Evolutionary conservation across 116 monocot genomes (phyloP).

Genomic region (Iris pallida): DNA sequence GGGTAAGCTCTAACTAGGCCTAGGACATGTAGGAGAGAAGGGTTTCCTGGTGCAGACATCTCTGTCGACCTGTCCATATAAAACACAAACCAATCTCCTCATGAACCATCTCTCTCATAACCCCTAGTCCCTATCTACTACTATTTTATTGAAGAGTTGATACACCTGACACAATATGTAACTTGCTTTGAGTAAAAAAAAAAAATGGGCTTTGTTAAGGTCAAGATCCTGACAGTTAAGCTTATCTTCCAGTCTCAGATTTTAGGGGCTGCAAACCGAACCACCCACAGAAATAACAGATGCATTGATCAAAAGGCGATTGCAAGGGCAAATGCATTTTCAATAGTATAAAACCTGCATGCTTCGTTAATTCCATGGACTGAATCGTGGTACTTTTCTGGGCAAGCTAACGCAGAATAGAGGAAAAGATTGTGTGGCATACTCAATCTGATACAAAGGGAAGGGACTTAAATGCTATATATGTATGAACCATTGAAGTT

Average conservation of each 20-base stretch:
- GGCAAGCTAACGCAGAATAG: conserved; percentile 90
- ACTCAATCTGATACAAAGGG: too few species aligned
- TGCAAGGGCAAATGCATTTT: conserved; percentile 85
- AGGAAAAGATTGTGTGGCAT: conserved; percentile 98
- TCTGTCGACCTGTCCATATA: too few species aligned
- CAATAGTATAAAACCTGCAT: conserved; percentile 74
- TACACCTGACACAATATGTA: too few species aligned
- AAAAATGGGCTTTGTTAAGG: conserved; percentile 94
- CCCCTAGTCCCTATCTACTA: too few species aligned
- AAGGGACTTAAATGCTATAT: too few species aligned
- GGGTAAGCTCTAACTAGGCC: too few species aligned
- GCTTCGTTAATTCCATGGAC: conserved; percentile 84
- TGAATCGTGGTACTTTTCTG: conserved; percentile 80
- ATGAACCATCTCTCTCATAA: too few species aligned
- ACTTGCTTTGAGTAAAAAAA: conserved; percentile 71
- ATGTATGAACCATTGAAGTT: too few species aligned
- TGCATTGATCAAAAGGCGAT: conserved; percentile 89
- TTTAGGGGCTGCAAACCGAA: conserved; percentile 60
- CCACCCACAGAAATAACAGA: conserved; percentile 86
- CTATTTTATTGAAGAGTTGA: too few species aligned
- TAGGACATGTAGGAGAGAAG: too few species aligned
- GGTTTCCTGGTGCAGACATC: too few species aligned
- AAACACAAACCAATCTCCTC: too few species aligned
- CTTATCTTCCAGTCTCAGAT: conserved; percentile 58
- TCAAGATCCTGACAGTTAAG: conserved; percentile 67